phyloP scores from a whole-genome alignment of 2,329 filamentous ascomycete species.

The Juglanconis oblonga region DNA sequence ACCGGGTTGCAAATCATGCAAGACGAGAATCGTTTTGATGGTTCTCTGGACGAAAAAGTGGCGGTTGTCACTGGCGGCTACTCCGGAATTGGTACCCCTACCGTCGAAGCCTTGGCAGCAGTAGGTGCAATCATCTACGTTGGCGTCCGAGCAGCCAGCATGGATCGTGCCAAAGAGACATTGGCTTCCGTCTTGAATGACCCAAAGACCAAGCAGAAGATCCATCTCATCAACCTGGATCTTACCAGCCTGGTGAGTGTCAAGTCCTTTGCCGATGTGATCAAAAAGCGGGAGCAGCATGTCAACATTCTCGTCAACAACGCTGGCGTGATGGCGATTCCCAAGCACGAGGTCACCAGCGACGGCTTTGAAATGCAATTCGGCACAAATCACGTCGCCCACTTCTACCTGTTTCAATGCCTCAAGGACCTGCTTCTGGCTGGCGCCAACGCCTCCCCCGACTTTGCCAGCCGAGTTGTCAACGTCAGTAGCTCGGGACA shows the following conservation, averaged over 20 bases:
- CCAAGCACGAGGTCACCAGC: slow-evolving; percentile 29
- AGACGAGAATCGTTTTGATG: slow-evolving; percentile 31
- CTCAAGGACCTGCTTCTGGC: slow-evolving; percentile 41
- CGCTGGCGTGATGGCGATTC: slow-evolving; percentile 40
- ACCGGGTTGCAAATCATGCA: slow-evolving; percentile 33
- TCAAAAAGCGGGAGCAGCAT: slow-evolving; percentile 23
- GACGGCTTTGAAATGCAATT: slow-evolving; percentile 51
- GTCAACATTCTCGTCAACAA: slow-evolving; percentile 38
- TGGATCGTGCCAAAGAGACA: slow-evolving; percentile 34
- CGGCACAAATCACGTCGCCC: slow-evolving; percentile 48
- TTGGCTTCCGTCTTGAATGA: slow-evolving; percentile 27
- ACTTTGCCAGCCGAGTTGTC: slow-evolving; percentile 43
- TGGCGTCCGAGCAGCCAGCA: slow-evolving; percentile 34
- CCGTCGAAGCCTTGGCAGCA: slow-evolving; percentile 36
- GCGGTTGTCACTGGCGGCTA: slow-evolving; percentile 38
- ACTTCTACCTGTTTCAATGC: slow-evolving; percentile 51
- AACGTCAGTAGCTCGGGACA: slow-evolving; percentile 41
- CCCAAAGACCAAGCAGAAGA: slow-evolving; percentile 16
- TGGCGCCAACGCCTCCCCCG: slow-evolving; percentile 29
- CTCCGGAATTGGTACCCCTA: slow-evolving; percentile 39
- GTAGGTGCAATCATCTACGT: slow-evolving; percentile 42
- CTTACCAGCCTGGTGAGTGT: slow-evolving; percentile 29
- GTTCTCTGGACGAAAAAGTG: slow-evolving; percentile 33
- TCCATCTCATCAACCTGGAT: slow-evolving; percentile 33
- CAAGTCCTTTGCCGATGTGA: slow-evolving; percentile 29